phyloP scores from a whole-genome alignment of 129 eudicot genomes.

The Escallonia rubra region DNA sequence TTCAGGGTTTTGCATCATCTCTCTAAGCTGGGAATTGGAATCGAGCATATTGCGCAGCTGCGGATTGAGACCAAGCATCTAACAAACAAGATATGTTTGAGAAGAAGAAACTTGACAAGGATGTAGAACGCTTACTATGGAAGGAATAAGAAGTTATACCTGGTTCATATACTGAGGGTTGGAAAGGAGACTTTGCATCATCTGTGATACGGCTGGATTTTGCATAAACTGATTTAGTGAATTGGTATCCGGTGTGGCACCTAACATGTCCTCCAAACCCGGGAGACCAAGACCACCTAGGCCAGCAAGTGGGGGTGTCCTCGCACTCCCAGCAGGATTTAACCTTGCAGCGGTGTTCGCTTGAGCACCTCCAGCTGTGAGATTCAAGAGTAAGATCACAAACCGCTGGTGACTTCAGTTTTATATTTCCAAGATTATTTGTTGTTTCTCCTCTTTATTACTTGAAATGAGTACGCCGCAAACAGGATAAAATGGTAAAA shows the following conservation, averaged over 20 bases:
- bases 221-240: slow-evolving; percentile 63
- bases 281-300: slow-evolving; percentile 68
- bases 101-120: slow-evolving; percentile 8
- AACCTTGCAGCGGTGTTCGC: slow-evolving; percentile 41
- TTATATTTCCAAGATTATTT: too few species aligned
- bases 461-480: too few species aligned
- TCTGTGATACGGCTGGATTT: slow-evolving; percentile 79
- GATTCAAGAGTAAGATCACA: neutral
- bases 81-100: slow-evolving; percentile 8
- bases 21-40: slow-evolving; percentile 72
- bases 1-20: slow-evolving; percentile 92
- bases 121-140: neutral
- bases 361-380: slow-evolving; percentile 45
- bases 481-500: too few species aligned
- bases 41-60: slow-evolving; percentile 70
- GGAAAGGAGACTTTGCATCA: slow-evolving; percentile 81
- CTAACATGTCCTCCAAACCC: slow-evolving; percentile 52
- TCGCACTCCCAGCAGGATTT: slow-evolving; percentile 43
- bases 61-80: slow-evolving; percentile 72
- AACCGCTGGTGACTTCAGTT: too few species aligned
- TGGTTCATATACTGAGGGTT: slow-evolving; percentile 86
- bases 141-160: slow-evolving; percentile 26
- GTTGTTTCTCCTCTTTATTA: too few species aligned
- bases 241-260: slow-evolving; percentile 56
- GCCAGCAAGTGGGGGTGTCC: slow-evolving; percentile 54